Percentiles rank a stretch among this genome's conserved stretches.
These are phyloP conservation scores for Arxiozyma slooffiae DNA, from an alignment of 1,139 yeast genomes.

Conservation along the genomic window DNA sequence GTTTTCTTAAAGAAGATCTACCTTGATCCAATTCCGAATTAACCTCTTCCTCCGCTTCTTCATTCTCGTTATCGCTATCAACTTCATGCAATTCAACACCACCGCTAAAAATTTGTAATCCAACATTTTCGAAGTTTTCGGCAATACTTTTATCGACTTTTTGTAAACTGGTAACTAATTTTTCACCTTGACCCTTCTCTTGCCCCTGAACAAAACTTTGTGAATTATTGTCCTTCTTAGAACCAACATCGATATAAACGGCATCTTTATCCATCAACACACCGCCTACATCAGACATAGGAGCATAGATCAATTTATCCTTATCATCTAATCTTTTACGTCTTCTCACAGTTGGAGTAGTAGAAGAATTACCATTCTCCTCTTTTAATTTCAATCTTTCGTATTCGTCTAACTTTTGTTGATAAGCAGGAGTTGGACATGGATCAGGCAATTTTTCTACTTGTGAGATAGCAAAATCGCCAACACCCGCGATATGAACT, in stretches of 20 bases:
- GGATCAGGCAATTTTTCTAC: conserved; percentile 95
- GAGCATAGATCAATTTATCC: conserved; percentile 91
- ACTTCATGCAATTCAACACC: conserved; percentile 43
- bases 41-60: conserved; percentile 31
- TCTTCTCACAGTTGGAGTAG: conserved; percentile 48
- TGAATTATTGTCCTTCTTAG: conserved; percentile 32
- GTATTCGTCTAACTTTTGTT: conserved; percentile 71
- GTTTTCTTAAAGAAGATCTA: conserved; percentile 49
- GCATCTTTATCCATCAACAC: conserved; percentile 95
- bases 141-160: conserved; percentile 54
- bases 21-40: conserved; percentile 40
- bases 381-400: conserved; percentile 54
- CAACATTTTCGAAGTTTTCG: conserved; percentile 56
- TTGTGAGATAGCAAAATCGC: conserved; percentile 67
- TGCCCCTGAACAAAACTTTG: conserved; percentile 51
- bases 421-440: conserved; percentile 92
- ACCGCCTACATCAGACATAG: conserved; percentile 99
- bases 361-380: conserved; percentile 38
- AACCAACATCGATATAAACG: conserved; percentile 86
- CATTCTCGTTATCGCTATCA: conserved; percentile 34
- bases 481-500: conserved; percentile 92
- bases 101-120: conserved; percentile 60
- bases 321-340: conserved; percentile 89
- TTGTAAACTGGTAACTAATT: conserved; percentile 73
- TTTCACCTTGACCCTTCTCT: conserved; percentile 72